These are phyloP conservation scores for Verbascum thapsus DNA, from an alignment of 257 asterid genomes.

Conservation along the genomic window DNA sequence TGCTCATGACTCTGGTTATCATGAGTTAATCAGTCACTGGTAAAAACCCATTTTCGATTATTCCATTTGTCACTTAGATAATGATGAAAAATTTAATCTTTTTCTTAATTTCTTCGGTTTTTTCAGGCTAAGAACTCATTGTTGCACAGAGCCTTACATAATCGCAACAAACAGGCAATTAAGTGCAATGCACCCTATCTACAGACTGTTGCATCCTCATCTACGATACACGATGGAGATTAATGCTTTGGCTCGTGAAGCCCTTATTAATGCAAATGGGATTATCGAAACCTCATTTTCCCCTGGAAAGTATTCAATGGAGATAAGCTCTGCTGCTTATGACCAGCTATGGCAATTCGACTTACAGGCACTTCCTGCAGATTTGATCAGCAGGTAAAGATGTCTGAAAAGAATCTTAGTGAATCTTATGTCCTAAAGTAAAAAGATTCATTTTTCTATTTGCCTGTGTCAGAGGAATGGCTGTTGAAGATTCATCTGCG, in stretches of 20 bases:
- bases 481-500: conserved; percentile 67
- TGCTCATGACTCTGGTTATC: conserved; percentile 78
- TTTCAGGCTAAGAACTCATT: conserved; percentile 78
- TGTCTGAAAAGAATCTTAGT: no score
- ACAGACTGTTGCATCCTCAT: conserved; percentile 69
- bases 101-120: neutral
- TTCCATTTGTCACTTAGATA: neutral
- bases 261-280: conserved; percentile 59
- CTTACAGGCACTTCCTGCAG: conserved; percentile 65
- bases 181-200: conserved; percentile 80
- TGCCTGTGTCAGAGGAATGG: conserved; percentile 63
- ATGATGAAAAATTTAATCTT: no score
- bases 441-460: neutral
- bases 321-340: conserved; percentile 66
- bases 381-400: conserved; percentile 62
- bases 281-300: conserved; percentile 57
- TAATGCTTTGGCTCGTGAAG: conserved; percentile 68
- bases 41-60: conserved; percentile 22
- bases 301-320: conserved; percentile 56
- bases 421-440: neutral
- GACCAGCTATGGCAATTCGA: conserved; percentile 72
- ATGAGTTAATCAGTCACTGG: conserved; percentile 81
- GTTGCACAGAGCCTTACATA: conserved; percentile 74
- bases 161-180: conserved; percentile 72
- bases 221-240: conserved; percentile 91